A percentile compares a stretch with the other conserved stretches of the same genome.
Conservation (phyloP, 1,139 yeast genomes). For the Zygosaccharomyces pseudobailii region DNA sequence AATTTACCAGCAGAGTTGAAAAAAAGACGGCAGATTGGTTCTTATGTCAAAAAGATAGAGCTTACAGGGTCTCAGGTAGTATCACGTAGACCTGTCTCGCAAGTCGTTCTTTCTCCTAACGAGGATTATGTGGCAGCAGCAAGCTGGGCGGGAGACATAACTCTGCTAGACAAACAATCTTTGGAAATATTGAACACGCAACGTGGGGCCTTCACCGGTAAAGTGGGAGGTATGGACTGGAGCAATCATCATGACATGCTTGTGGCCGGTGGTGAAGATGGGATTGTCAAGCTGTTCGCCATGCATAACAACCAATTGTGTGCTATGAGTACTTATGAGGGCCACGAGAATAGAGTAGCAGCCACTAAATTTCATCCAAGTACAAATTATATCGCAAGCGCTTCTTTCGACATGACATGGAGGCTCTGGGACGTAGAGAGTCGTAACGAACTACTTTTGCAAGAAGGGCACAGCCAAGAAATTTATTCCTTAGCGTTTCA, state of each 20-base stretch:
- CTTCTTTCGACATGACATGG: slow-evolving; percentile 89
- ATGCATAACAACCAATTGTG: slow-evolving; percentile 16
- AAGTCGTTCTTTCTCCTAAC: slow-evolving; percentile 44
- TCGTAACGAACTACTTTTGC: slow-evolving; percentile 46
- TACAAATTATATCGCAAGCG: slow-evolving; percentile 52
- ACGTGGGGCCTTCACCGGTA: slow-evolving; percentile 46
- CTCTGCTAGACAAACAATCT: slow-evolving; percentile 41
- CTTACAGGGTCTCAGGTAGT: slow-evolving; percentile 68
- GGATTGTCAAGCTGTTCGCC: slow-evolving; percentile 48
- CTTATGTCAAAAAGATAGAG: slow-evolving; percentile 39
- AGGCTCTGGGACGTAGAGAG: slow-evolving; percentile 71
- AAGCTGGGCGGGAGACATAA: slow-evolving; percentile 79
- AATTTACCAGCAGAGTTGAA: slow-evolving; percentile 36
- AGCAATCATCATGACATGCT: slow-evolving; percentile 34
- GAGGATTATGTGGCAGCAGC: slow-evolving; percentile 52
- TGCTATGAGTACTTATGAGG: slow-evolving; percentile 30
- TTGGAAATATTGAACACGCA: slow-evolving; percentile 36
- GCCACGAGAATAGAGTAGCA: slow-evolving; percentile 55
- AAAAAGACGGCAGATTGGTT: slow-evolving; percentile 45
- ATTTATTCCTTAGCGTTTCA: slow-evolving; percentile 64
- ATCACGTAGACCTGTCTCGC: slow-evolving; percentile 63
- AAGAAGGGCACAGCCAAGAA: slow-evolving; percentile 84
- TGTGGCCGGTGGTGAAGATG: slow-evolving; percentile 67
- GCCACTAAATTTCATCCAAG: slow-evolving; percentile 65
- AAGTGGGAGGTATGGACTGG: slow-evolving; percentile 72